phyloP scores from a whole-genome alignment of 2,329 filamentous ascomycete species.

The Cytospora leucostoma region DNA sequence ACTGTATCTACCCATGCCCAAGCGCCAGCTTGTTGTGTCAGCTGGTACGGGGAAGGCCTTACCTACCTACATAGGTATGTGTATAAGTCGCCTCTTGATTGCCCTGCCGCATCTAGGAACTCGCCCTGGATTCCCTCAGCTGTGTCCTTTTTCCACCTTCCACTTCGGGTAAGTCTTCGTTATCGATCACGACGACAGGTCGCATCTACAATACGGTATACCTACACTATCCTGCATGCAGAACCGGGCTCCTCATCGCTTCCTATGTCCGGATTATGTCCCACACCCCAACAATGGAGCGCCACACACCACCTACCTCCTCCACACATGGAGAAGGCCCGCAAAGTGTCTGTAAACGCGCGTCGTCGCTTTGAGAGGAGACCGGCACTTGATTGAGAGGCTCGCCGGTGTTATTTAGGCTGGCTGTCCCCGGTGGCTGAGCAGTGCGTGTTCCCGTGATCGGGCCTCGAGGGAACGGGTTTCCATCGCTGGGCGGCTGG shows the following conservation, averaged over 20 bases:
- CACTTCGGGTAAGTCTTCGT: constrained; percentile 6
- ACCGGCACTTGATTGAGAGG: constrained; percentile 22
- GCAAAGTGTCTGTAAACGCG: constrained; percentile 22
- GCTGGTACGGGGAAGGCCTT: constrained; percentile 5
- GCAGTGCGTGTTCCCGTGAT: constrained; percentile 5
- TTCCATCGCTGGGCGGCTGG: background rate
- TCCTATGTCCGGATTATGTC: background rate
- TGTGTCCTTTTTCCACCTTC: constrained; percentile 14
- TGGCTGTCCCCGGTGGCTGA: constrained; percentile 8
- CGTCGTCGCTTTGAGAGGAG: constrained; percentile 19
- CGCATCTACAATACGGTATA: background rate
- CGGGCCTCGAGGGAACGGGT: constrained; percentile 1
- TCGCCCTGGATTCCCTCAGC: constrained; percentile 26
- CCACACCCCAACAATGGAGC: constrained; percentile 2
- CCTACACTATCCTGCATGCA: background rate
- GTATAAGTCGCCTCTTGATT: constrained; percentile 4
- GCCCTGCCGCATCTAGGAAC: constrained; percentile 11
- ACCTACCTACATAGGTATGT: constrained; percentile 1
- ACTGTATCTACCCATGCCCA: constrained; percentile 18
- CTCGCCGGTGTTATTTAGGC: constrained; percentile 13
- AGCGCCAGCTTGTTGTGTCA: background rate
- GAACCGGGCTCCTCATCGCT: background rate
- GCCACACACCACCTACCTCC: constrained; percentile 8
- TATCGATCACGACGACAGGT: background rate
- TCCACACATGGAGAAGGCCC: constrained; percentile 1